These are phyloP conservation scores for Jacaranda copaia DNA, from an alignment of 257 asterid genomes.

Conservation along the genomic window DNA sequence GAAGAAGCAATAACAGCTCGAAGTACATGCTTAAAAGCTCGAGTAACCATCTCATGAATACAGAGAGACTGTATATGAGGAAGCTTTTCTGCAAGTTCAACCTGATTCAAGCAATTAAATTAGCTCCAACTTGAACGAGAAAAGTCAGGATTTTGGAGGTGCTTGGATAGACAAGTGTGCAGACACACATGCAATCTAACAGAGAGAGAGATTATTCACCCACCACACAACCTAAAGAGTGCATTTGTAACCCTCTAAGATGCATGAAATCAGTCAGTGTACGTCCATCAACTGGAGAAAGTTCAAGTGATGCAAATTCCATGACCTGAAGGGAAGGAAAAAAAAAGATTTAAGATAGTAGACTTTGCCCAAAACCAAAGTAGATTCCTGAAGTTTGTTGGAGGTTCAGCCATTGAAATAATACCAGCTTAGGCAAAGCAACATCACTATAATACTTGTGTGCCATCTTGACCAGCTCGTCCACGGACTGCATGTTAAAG, in stretches of 20 bases:
- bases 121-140: constrained; percentile 25
- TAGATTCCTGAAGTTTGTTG: constrained; percentile 16
- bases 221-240: constrained; percentile 97
- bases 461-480: constrained; percentile 89
- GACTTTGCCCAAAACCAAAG: background rate
- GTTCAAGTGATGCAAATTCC: constrained; percentile 98
- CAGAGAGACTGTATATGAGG: constrained; percentile 98
- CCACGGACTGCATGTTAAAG: constrained; percentile 73
- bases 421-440: constrained; percentile 98
- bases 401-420: constrained; percentile 28
- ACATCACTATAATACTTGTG: constrained; percentile 80
- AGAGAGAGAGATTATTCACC: constrained; percentile 42
- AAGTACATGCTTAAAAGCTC: constrained; percentile 90
- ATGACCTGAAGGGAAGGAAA: constrained; percentile 63
- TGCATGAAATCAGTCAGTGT: constrained; percentile 99
- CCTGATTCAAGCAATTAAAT: constrained; percentile 64
- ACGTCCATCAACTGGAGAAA: constrained; percentile 99
- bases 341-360: constrained; percentile 31
- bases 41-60: constrained; percentile 98
- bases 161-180: background rate
- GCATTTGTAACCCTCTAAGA: constrained; percentile 91
- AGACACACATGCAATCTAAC: background rate
- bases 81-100: constrained; percentile 94
- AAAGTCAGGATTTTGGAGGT: constrained; percentile 6
- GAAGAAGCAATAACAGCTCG: constrained; percentile 95